phyloP scores from a whole-genome alignment of 1,284 basidiomycete species.

The Pulveroboletus sp. region DNA sequence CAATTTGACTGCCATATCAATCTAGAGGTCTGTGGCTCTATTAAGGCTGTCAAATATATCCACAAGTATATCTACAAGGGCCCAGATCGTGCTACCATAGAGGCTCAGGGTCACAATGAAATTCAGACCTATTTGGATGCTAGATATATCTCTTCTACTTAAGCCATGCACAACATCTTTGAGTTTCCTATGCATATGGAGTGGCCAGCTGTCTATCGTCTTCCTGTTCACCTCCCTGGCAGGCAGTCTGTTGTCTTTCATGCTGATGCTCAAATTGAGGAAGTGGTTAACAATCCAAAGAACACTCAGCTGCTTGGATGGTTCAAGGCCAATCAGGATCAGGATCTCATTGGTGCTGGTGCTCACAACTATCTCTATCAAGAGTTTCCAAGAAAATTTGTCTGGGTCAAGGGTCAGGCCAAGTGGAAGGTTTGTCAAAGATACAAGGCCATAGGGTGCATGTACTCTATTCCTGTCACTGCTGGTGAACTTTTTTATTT shows the following conservation, averaged over 20 bases:
- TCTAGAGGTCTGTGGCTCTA: constrained; percentile 29
- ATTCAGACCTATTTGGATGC: constrained; percentile 15
- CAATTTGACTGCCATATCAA: constrained; percentile 48
- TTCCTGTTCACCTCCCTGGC: too few relatives aligned
- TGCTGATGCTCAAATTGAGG: too few relatives aligned
- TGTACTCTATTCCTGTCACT: not conserved
- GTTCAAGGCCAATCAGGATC: too few relatives aligned
- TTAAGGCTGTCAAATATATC: constrained; percentile 38
- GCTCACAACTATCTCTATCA: constrained; percentile 6
- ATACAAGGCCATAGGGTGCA: not conserved
- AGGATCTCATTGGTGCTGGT: too few relatives aligned
- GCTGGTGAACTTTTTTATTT: constrained; percentile 30
- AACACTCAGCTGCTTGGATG: too few relatives aligned
- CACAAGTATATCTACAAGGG: constrained; percentile 46
- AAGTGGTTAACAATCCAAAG: too few relatives aligned
- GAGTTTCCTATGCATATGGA: constrained; percentile 20
- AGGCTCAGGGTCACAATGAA: constrained; percentile 6
- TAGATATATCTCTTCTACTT: constrained; percentile 12
- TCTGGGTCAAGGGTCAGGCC: fast-evolving
- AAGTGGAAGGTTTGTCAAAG: not conserved
- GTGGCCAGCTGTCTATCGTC: too few relatives aligned
- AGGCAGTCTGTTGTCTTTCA: too few relatives aligned
- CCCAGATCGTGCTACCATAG: constrained; percentile 29
- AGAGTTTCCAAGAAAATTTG: constrained; percentile 33
- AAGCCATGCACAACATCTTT: constrained; percentile 18